Conservation (phyloP, 805 yeast genomes). For the Barnettozyma sucrosica region DNA sequence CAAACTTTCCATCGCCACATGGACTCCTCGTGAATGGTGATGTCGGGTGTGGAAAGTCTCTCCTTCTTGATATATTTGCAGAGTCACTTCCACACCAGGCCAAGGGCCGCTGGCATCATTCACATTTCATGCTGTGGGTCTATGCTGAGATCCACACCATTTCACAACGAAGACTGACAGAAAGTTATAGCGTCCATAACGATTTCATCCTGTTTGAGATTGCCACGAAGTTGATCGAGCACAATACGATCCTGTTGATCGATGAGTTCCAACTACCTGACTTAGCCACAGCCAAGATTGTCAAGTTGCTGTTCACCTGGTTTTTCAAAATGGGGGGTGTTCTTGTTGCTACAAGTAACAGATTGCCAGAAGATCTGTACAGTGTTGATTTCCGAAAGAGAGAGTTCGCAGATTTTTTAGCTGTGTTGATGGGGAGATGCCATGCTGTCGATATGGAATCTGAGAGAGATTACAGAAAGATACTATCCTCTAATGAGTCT, state of each 20-base stretch:
- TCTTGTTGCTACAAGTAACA: constrained; percentile 65
- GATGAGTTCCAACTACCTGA: constrained; percentile 80
- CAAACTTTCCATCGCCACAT: constrained; percentile 51
- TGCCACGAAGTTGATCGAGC: constrained; percentile 55
- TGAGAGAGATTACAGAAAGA: constrained; percentile 46
- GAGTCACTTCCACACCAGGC: constrained; percentile 54
- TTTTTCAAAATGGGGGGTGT: constrained; percentile 74
- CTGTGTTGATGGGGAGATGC: constrained; percentile 54
- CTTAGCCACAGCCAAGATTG: constrained; percentile 64
- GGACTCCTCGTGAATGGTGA: constrained; percentile 61
- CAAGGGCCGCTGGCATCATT: constrained; percentile 67
- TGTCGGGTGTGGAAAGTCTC: constrained; percentile 71
- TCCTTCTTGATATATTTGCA: constrained; percentile 71
- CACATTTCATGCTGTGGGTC: constrained; percentile 64
- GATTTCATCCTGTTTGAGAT: constrained; percentile 62
- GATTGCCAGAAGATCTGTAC: constrained; percentile 67
- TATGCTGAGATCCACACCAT: constrained; percentile 55
- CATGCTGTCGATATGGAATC: constrained; percentile 58
- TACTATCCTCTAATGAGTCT: constrained; percentile 14
- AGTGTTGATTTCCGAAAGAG: constrained; percentile 56
- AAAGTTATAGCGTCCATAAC: constrained; percentile 41
- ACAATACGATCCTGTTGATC: constrained; percentile 52
- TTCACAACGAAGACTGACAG: constrained; percentile 36
- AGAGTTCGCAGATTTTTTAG: constrained; percentile 52
- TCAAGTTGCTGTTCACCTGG: constrained; percentile 58